Evolutionary conservation across 2,329 filamentous ascomycete species (phyloP), one percentile per base, ranked within the genome.

Genomic region (Penicillium sp.): DNA sequence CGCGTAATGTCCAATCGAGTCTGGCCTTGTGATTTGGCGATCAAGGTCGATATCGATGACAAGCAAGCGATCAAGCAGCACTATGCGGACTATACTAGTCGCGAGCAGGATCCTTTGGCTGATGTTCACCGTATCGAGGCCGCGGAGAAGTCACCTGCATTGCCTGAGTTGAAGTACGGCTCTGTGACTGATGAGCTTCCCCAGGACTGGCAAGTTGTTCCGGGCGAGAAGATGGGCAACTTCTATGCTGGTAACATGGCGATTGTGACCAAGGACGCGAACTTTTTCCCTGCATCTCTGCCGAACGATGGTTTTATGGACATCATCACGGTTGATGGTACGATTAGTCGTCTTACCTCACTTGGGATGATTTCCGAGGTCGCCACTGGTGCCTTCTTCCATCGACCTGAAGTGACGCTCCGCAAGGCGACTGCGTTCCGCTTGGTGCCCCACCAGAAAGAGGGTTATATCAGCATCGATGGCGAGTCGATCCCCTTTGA

Each of bases 241-340:
- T 96, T 99, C 72, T 97, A 95, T 75, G 89, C 88, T 29, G 94
- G 94, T 58, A 99, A 97, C 71, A 95, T 97, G 88, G 86, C 89
- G 23, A 95, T 89, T 73, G 93, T 99, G 90, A 87, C 92, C 0
- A 82, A 90, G 12, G 88, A 93, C 61, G 82, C 87, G 55, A 91
- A 92, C 67, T 96, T 97, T 78, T 99, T 80, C 81, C 90, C 25
- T 2, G 88, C 90, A 1, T 84, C 93, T 0, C 81, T 93, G 8
- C 89, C 92, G 14, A 86, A 86, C 43, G 94, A 99, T 68, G 94
- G 93, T 11, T 82, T 88, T 59, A 85, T 96, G 76, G 94, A 99
- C 71, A 79, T 97, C 11, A 81, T 97, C 55, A 89, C 84, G 49
- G 86, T 95, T 58, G 83, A 90, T 55, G 92, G 91, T 55, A 86